These are phyloP conservation scores for Capronia americana DNA, from an alignment of 2,329 filamentous ascomycete species.

Conservation along the genomic window DNA sequence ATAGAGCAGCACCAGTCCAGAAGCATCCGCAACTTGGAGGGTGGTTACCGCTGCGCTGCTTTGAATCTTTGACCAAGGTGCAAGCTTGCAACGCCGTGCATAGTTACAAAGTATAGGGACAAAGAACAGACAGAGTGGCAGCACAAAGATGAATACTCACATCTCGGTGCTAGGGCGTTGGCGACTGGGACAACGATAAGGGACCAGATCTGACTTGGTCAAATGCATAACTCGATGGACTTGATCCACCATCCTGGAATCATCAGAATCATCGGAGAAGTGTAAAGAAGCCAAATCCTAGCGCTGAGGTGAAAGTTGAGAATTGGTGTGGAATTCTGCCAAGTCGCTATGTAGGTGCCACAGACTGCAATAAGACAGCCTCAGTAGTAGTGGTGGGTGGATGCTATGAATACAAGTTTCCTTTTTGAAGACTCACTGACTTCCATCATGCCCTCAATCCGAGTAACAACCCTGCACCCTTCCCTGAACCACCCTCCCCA, in stretches of 20 bases:
- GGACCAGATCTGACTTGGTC: no score
- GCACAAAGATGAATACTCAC: no score
- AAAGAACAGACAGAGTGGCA: no score
- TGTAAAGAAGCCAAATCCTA: background rate
- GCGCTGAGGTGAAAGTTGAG: conserved; percentile 26
- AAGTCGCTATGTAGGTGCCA: conserved; percentile 34
- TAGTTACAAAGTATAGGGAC: no score
- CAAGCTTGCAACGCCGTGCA: no score
- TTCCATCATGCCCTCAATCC: conserved; percentile 54
- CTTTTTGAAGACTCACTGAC: background rate
- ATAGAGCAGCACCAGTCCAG: no score
- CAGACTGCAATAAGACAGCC: conserved; percentile 21
- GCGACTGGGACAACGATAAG: no score
- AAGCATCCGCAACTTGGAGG: no score
- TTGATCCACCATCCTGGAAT: background rate
- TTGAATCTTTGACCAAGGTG: no score
- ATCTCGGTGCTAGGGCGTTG: no score
- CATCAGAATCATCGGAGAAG: background rate
- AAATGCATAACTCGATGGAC: no score
- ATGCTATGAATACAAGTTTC: conserved; percentile 25
- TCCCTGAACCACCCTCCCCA: conserved; percentile 63
- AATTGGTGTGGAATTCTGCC: conserved; percentile 27
- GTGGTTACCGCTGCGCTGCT: no score
- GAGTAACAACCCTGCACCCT: conserved; percentile 71
- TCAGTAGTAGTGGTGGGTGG: conserved; percentile 18